Conservation (phyloP, 768 basidiomycete genomes). For the Termitomyces sp. region DNA sequence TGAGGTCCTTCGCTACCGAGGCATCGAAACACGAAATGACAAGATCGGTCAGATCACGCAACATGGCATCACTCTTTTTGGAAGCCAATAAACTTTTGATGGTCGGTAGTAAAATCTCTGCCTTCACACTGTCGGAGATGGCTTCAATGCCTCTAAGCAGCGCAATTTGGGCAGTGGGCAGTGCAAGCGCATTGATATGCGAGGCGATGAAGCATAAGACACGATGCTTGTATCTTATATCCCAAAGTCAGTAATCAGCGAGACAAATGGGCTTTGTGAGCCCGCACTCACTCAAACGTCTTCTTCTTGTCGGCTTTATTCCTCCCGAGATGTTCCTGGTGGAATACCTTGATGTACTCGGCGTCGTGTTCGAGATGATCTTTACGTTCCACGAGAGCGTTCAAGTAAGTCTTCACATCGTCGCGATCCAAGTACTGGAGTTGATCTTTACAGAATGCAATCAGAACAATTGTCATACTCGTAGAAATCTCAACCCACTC, state of each 20-base stretch:
- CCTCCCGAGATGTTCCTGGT: conserved; percentile 47
- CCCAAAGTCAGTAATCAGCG: neutral
- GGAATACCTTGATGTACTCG: conserved; percentile 51
- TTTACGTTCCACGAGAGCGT: conserved; percentile 39
- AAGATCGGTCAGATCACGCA: conserved; percentile 31
- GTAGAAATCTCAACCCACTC: conserved; percentile 31
- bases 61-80: conserved; percentile 14
- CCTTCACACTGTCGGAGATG: conserved; percentile 41
- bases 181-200: conserved; percentile 58
- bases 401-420: conserved; percentile 56
- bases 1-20: conserved; percentile 38
- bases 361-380: conserved; percentile 59
- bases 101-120: conserved; percentile 54
- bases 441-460: conserved; percentile 20
- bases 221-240: conserved; percentile 58
- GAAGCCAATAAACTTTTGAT: conserved; percentile 34
- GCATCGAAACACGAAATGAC: conserved; percentile 49
- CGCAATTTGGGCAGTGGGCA: conserved; percentile 39
- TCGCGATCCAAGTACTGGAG: conserved; percentile 68
- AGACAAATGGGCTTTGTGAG: neutral
- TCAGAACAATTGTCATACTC: conserved; percentile 2
- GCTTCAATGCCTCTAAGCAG: conserved; percentile 45
- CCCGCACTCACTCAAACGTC: conserved; percentile 39
- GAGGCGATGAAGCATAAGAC: conserved; percentile 76
- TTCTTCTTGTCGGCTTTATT: conserved; percentile 51